Evolutionary conservation across 495 filamentous ascomycete genomes (phyloP), one percentile per base, ranked within the genome.

Genomic region (Pseudevernia furfuracea): DNA sequence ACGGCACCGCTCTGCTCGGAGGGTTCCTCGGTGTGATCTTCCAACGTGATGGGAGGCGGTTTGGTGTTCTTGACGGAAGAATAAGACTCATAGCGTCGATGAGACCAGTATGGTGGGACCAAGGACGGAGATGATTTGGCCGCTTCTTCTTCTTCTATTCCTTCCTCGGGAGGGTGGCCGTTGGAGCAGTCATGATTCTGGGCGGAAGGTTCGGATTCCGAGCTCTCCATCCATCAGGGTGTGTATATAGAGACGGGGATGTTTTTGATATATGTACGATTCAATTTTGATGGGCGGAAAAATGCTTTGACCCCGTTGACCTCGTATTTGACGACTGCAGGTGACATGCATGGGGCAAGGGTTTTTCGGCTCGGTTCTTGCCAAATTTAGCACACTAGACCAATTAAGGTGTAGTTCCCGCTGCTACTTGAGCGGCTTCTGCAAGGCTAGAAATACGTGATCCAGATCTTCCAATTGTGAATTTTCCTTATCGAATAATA

Each of bases 21-120:
- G 19, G 79, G 79, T 58, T 85, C 85, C 53, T 84, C 82, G 23
- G 87, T 89, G 68, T 90, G 86, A 69, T 91, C 88, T 69, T 90
- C 86, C 8, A 91, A 77, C 0, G 77, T 82, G 67, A 91, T 91
- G 6, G 76, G 76, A 23, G 77, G 66, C n/a, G 73, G 73, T 32
- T 58, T 64, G 43, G 63, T 65, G 10, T 69, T 74, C 10, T 73
- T 75, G 25, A 80, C 52, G 0, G 80, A 82, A 25, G 67, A 72
- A 52, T 80, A 78, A 15, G 80, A 82, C 32, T 74, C 72, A 28
- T 74, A 76, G 32, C 80, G 77, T 58, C 78, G 74, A 46, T 81
- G 80, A 39, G 72, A 77, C 81, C 81, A 83, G 62, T 81, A 82
- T 25, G 79, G 79, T 11, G 80, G 81, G 23, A 63, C 52, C 55